Evolutionary conservation across 176 grass and related monocot species (phyloP).

Genomic region (Oryza longistaminata): DNA sequence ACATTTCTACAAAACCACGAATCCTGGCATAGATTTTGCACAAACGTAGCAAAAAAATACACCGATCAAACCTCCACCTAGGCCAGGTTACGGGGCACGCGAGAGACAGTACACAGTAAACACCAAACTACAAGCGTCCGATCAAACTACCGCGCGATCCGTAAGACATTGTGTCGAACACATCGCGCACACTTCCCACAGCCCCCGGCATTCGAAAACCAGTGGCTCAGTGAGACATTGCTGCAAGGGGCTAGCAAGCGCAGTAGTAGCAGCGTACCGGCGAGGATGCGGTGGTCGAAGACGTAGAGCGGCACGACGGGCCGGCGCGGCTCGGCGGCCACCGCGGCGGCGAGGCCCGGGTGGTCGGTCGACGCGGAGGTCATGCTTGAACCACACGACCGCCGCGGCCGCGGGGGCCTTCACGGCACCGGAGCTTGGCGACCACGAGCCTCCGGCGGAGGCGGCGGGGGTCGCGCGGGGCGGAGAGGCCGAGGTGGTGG

Average conservation of each 20-base stretch:
- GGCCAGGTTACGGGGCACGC: neutral
- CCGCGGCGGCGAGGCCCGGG: conserved; percentile 69
- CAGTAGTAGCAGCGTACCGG: conserved; percentile 40
- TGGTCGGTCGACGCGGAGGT: conserved; percentile 83
- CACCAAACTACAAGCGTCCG: neutral
- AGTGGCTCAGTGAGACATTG: neutral
- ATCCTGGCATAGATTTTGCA: neutral
- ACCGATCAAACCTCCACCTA: neutral
- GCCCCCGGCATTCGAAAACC: neutral
- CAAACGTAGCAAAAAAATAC: neutral
- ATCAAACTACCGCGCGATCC: neutral
- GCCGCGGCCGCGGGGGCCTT: conserved; percentile 40
- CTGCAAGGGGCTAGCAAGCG: neutral
- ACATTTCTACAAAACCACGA: neutral
- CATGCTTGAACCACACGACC: conserved; percentile 98
- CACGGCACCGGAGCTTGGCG: conserved; percentile 16
- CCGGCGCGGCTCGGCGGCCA: conserved; percentile 52
- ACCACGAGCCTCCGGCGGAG: neutral
- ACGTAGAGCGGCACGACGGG: conserved; percentile 84
- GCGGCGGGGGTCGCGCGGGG: neutral
- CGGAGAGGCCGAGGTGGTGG: conserved; percentile 24
- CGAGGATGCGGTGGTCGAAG: conserved; percentile 84
- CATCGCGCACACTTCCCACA: neutral
- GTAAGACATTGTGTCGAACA: conserved; percentile 23
- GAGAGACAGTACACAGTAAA: neutral